These are phyloP conservation scores for Podospora fimiseda DNA, from an alignment of 495 filamentous ascomycete species.

Conservation along the genomic window DNA sequence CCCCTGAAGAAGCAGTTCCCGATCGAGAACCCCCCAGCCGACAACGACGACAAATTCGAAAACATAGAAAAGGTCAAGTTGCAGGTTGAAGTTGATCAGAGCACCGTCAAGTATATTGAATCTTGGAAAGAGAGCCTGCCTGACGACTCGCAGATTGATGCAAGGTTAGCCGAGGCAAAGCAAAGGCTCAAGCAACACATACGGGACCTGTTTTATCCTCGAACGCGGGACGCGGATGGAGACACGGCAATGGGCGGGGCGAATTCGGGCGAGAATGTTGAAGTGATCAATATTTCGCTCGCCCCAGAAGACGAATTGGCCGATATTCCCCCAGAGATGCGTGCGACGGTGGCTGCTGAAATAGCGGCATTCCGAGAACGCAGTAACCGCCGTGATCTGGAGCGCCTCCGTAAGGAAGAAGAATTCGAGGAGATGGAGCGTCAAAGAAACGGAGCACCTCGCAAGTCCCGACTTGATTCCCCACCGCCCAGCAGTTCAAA, in stretches of 20 bases:
- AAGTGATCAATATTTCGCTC: constrained; percentile 87
- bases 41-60: constrained; percentile 46
- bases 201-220: constrained; percentile 65
- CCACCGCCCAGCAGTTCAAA: constrained; percentile 57
- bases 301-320: constrained; percentile 89
- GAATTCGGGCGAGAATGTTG: constrained; percentile 54
- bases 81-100: constrained; percentile 74
- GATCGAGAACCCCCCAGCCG: constrained; percentile 36
- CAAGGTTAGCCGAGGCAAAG: constrained; percentile 62
- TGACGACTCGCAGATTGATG: constrained; percentile 60
- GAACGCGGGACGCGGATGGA: constrained; percentile 52
- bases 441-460: constrained; percentile 56
- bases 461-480: constrained; percentile 63
- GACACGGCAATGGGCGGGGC: constrained; percentile 60
- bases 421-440: constrained; percentile 86
- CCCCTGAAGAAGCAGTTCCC: constrained; percentile 66
- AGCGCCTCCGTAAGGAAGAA: constrained; percentile 80
- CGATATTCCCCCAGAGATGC: constrained; percentile 93
- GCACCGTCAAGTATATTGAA: constrained; percentile 72
- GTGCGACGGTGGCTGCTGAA: constrained; percentile 91
- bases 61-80: constrained; percentile 64
- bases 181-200: constrained; percentile 56
- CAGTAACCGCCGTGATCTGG: constrained; percentile 79
- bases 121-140: constrained; percentile 61
- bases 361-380: constrained; percentile 91